Conservation (phyloP, 768 basidiomycete species). For the Naganishia vishniacii region DNA sequence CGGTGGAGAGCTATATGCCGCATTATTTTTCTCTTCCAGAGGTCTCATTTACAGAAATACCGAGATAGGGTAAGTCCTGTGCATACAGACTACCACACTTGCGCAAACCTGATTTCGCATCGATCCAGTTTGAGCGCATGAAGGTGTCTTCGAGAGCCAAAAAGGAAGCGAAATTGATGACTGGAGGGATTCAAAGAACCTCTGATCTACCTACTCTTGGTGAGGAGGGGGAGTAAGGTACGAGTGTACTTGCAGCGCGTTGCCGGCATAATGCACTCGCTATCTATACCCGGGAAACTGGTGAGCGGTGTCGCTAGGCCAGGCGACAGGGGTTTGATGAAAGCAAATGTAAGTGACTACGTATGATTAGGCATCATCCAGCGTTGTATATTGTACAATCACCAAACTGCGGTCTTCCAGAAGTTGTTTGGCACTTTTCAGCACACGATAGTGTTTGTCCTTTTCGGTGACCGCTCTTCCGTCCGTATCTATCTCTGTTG, state of each 20-base stretch:
- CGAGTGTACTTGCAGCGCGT: neutral
- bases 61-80: conserved; percentile 36
- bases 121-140: conserved; percentile 36
- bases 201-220: conserved; percentile 22
- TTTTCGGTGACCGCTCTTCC: neutral
- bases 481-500: neutral
- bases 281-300: neutral
- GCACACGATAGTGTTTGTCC: neutral
- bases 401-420: conserved; percentile 22
- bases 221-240: conserved; percentile 17
- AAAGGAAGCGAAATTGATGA: conserved; percentile 35
- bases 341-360: neutral
- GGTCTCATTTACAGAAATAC: conserved; percentile 36
- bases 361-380: conserved; percentile 10
- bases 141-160: conserved; percentile 38
- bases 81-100: neutral
- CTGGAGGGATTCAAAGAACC: conserved; percentile 10
- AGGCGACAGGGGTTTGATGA: neutral
- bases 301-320: neutral
- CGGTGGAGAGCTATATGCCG: neutral
- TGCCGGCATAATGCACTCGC: neutral
- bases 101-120: neutral
- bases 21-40: conserved; percentile 18
- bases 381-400: conserved; percentile 28
- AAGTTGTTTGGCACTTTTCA: neutral